phyloP scores from a whole-genome alignment of 2,329 filamentous ascomycete genomes.

The Fusarium sp. region DNA sequence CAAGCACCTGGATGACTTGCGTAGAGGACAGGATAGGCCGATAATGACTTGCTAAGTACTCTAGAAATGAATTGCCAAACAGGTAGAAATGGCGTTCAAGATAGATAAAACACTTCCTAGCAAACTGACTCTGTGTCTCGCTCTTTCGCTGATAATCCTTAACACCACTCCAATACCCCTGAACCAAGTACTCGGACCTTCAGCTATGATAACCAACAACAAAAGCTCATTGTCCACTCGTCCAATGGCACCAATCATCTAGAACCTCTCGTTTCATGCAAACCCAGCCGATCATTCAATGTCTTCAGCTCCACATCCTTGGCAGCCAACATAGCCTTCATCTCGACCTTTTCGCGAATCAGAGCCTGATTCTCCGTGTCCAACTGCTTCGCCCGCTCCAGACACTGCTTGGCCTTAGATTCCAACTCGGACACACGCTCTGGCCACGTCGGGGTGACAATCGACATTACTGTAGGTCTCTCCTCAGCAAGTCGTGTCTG shows the following conservation, averaged over 20 bases:
- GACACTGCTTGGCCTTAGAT: constrained; percentile 34
- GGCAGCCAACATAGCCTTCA: constrained; percentile 33
- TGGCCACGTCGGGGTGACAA: constrained; percentile 47
- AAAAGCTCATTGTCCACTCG: no score
- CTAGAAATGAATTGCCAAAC: not conserved
- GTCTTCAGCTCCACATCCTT: constrained; percentile 37
- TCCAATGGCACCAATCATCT: not conserved
- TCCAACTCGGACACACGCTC: constrained; percentile 50
- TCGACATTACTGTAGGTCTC: constrained; percentile 54
- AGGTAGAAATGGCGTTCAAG: no score
- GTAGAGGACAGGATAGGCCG: not conserved
- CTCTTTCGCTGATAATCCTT: not conserved
- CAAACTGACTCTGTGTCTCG: not conserved
- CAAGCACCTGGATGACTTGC: not conserved
- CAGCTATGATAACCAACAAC: no score
- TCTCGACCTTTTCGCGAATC: constrained; percentile 37
- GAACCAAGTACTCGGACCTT: not conserved
- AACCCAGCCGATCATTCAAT: constrained; percentile 29
- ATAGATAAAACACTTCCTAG: not conserved
- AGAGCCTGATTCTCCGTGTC: constrained; percentile 33
- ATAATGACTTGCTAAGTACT: not conserved
- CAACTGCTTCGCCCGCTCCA: constrained; percentile 39
- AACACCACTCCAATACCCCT: not conserved
- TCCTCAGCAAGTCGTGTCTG: constrained; percentile 59
- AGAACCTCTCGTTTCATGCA: constrained; percentile 28